A percentile compares a stretch with the other conserved stretches of the same genome.
These are phyloP conservation scores for Fonsecaea nubica DNA, from an alignment of 2,329 filamentous ascomycete genomes.

Conservation along the genomic window DNA sequence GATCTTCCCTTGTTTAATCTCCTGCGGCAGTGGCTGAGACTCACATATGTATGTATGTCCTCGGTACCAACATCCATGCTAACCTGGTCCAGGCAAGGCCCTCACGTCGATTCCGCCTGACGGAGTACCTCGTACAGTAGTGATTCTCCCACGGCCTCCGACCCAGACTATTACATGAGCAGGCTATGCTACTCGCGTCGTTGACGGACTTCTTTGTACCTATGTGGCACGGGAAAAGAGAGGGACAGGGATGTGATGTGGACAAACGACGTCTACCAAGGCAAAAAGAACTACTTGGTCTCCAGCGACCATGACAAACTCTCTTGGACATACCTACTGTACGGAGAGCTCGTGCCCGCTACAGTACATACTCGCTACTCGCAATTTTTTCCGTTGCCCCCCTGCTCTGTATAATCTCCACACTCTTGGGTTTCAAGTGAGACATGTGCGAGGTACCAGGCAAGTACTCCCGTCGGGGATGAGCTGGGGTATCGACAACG, in stretches of 20 bases:
- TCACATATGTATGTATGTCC: background rate
- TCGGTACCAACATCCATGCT: background rate
- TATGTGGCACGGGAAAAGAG: background rate
- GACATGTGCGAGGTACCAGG: background rate
- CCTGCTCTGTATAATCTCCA: background rate
- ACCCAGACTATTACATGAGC: background rate
- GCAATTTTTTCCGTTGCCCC: background rate
- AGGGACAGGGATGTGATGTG: background rate
- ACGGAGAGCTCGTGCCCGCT: too few species aligned
- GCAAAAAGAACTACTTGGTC: background rate
- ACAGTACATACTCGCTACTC: too few species aligned
- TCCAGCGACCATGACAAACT: background rate
- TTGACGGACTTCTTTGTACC: too few species aligned
- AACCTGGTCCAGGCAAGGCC: background rate
- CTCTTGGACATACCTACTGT: background rate
- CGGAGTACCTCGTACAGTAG: too few species aligned
- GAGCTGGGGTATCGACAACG: background rate
- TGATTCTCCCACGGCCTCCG: too few species aligned
- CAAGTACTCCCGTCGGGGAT: background rate
- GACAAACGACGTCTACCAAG: background rate
- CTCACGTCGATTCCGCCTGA: background rate
- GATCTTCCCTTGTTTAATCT: background rate
- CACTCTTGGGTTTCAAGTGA: background rate
- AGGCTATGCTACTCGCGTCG: background rate
- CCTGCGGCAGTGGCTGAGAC: slow-evolving; percentile 6